Evolutionary conservation across 257 asterid genomes (phyloP), one percentile per base, ranked within the genome.

Genomic region (Solanum sejunctum): DNA sequence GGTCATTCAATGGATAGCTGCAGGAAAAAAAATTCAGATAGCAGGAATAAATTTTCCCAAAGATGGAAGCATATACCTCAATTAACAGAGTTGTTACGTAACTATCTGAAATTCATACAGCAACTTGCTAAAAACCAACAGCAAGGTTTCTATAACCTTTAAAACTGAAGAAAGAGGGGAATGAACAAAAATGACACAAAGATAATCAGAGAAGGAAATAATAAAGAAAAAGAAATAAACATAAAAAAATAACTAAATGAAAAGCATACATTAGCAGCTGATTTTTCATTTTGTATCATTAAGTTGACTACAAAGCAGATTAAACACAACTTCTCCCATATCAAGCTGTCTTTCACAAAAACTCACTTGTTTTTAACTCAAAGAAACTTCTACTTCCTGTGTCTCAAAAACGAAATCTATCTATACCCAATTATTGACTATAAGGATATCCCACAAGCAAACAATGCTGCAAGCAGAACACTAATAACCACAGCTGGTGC

Each of bases 1-100:
- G 93, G 89, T 97, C 98, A 89, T 95, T 95, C 92, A 97, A 93
- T 23, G 99, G 98, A 90, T 97, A 97, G 89, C 99, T 97, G 97
- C 89, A 88, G 81, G 80, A 71, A 87, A 23, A n/a, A 86, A 47
- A 52, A 26, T 26, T 16, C 64, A 28, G 64, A 26, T 52, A 52
- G 26, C 82, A 26, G 21, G 83, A 9, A 17, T 52, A 78, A 52
- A 51, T 51, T 52, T 77, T 75, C 81, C 49, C 54, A 15, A 72
- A n/a, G 36, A 72, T 72, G 57, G 39, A n/a, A 45, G 21, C n/a
- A 52, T 78, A 17, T 28, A 51, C 13, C 82, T 52, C 61, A 77
- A 8, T 26, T 51, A 56, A 52, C 47, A 49, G 43, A 77, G 63
- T 52, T 52, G 47, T 17, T 78, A 78, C 8, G 12, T 17, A 78